Conservation (phyloP, 768 basidiomycete species). For the Psilocybe cyanescens region DNA sequence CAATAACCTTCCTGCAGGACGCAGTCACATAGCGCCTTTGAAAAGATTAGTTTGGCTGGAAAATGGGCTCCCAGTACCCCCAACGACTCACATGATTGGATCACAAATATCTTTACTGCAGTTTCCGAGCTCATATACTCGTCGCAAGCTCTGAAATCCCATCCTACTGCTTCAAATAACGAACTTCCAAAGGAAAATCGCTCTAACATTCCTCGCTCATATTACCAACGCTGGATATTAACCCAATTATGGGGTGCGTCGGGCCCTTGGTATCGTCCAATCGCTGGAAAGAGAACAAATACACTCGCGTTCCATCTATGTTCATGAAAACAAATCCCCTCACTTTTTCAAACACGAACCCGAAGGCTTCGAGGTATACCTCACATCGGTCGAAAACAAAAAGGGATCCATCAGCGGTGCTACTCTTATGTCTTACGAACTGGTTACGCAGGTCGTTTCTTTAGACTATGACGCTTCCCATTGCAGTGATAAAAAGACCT, state of each 20-base stretch:
- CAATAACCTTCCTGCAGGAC: conserved; percentile 33
- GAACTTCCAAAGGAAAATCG: conserved; percentile 29
- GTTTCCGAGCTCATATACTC: conserved; percentile 57
- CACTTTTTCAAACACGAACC: conserved; percentile 63
- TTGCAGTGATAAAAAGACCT: not conserved
- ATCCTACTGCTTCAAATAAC: conserved; percentile 37
- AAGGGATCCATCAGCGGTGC: conserved; percentile 65
- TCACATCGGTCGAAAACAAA: conserved; percentile 58
- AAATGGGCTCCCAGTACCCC: conserved; percentile 74
- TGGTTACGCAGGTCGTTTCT: conserved; percentile 44
- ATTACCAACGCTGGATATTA: conserved; percentile 63
- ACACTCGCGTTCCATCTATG: conserved; percentile 60
- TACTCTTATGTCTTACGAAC: conserved; percentile 66
- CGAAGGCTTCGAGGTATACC: conserved; percentile 60
- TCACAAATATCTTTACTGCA: conserved; percentile 68
- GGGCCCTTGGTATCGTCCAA: conserved; percentile 60
- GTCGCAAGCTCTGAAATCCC: conserved; percentile 28
- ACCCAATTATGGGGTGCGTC: conserved; percentile 53
- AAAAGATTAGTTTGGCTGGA: conserved; percentile 57
- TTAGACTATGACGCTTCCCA: not conserved
- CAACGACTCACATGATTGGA: conserved; percentile 59
- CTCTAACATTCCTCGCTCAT: conserved; percentile 51
- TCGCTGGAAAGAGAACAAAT: conserved; percentile 60
- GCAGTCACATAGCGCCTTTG: conserved; percentile 33
- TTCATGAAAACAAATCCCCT: conserved; percentile 62